phyloP scores from a whole-genome alignment of 768 basidiomycete species.

The Calocybe indica region DNA sequence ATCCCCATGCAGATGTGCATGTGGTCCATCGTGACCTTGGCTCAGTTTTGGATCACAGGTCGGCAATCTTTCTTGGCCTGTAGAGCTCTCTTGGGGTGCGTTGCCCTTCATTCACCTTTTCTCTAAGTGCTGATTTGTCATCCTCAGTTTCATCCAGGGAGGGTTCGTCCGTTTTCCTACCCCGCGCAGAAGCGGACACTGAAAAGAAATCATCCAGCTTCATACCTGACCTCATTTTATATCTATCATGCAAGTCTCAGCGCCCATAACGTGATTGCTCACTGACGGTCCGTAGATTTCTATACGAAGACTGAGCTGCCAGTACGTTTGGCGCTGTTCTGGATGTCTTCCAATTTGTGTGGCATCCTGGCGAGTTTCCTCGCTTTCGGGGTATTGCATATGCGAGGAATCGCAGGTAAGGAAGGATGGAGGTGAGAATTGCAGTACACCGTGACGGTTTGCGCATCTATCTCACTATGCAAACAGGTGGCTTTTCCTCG shows the following conservation, averaged over 20 bases:
- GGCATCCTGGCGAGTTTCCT: constrained; percentile 47
- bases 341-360: constrained; percentile 42
- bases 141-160: constrained; percentile 35
- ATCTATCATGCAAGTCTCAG: constrained; percentile 45
- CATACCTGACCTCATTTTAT: constrained; percentile 55
- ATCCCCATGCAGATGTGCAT: constrained; percentile 53
- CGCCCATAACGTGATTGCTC: too few relatives aligned
- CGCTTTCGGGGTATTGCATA: constrained; percentile 54
- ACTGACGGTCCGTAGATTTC: constrained; percentile 30
- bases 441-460: neutral
- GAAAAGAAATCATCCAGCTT: constrained; percentile 25
- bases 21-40: constrained; percentile 46
- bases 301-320: constrained; percentile 58
- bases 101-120: neutral
- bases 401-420: constrained; percentile 47
- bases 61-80: constrained; percentile 41
- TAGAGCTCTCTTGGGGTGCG: constrained; percentile 41
- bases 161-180: constrained; percentile 24
- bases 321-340: constrained; percentile 49
- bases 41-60: constrained; percentile 55
- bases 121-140: neutral
- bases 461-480: constrained; percentile 9
- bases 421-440: constrained; percentile 42
- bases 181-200: neutral
- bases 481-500: constrained; percentile 45